Evolutionary conservation across 257 asterid genomes (phyloP).

Genomic region (Voacanga thouarsii): DNA sequence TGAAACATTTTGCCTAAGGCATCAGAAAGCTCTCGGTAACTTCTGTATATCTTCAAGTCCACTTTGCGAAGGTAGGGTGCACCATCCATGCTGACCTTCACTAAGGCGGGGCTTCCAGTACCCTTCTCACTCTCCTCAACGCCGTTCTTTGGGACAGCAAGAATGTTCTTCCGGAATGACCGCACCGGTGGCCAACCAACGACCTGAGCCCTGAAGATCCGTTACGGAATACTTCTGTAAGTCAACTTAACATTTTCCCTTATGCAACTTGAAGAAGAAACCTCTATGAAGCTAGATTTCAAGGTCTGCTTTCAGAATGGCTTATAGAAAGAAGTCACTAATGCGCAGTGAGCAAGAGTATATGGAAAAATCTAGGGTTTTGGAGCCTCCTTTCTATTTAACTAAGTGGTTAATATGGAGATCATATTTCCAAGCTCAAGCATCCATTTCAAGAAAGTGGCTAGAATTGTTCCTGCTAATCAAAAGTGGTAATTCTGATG

Average conservation of each 20-base stretch:
- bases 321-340: too few relatives aligned
- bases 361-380: neutral
- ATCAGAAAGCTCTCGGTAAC: constrained; percentile 58
- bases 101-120: constrained; percentile 38
- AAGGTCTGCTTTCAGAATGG: neutral
- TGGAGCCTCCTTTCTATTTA: too few relatives aligned
- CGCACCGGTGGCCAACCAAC: constrained; percentile 96
- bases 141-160: constrained; percentile 46
- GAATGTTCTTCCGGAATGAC: constrained; percentile 55
- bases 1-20: constrained; percentile 72
- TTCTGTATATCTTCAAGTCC: constrained; percentile 63
- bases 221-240: neutral
- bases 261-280: neutral
- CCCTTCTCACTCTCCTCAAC: constrained; percentile 39
- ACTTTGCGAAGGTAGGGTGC: constrained; percentile 86
- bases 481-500: neutral
- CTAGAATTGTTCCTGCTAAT: neutral
- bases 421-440: too few relatives aligned
- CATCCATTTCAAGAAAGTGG: neutral
- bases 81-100: constrained; percentile 90
- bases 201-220: constrained; percentile 67
- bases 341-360: too few relatives aligned
- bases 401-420: too few relatives aligned
- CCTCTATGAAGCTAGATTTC: neutral
- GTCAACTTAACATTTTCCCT: neutral